Evolutionary conservation across 2,329 filamentous ascomycete species (phyloP).

Genomic region (Diplodia corticola): DNA sequence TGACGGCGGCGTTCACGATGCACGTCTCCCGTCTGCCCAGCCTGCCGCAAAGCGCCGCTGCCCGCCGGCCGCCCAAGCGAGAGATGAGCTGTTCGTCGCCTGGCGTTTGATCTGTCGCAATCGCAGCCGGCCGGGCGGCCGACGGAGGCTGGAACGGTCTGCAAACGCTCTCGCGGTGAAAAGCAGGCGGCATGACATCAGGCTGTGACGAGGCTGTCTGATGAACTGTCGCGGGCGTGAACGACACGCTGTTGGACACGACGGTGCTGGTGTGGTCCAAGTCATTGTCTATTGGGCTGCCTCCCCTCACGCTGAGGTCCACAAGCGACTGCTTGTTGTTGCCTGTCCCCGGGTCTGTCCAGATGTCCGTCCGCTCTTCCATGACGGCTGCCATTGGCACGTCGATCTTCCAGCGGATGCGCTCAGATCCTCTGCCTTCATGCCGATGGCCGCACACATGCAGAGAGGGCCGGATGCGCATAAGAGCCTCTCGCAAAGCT

Average conservation of each 20-base stretch:
- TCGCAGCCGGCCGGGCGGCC: not conserved
- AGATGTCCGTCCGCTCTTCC: constrained; percentile 49
- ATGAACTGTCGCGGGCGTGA: constrained; percentile 11
- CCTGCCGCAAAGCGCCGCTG: constrained; percentile 27
- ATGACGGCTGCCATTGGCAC: constrained; percentile 45
- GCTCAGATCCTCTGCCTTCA: constrained; percentile 63
- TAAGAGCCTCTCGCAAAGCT: constrained; percentile 57
- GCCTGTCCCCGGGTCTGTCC: constrained; percentile 60
- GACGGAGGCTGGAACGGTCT: constrained; percentile 1
- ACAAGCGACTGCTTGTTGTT: constrained; percentile 65
- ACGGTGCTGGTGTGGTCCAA: constrained; percentile 8
- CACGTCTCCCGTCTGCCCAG: constrained; percentile 65
- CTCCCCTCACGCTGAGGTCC: constrained; percentile 55
- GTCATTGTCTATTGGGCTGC: constrained; percentile 36
- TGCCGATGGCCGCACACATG: constrained; percentile 74
- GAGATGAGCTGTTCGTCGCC: constrained; percentile 17
- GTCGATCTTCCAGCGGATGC: constrained; percentile 58
- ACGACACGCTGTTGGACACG: constrained; percentile 12
- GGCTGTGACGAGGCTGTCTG: constrained; percentile 8
- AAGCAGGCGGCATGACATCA: constrained; percentile 13
- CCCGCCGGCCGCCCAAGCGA: constrained; percentile 26
- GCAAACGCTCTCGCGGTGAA: not conserved
- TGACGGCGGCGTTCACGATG: constrained; percentile 76
- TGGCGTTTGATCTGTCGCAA: constrained; percentile 9
- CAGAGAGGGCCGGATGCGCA: constrained; percentile 62